These are phyloP conservation scores for Prunella vulgaris DNA, from an alignment of 257 asterid species.

Conservation along the genomic window DNA sequence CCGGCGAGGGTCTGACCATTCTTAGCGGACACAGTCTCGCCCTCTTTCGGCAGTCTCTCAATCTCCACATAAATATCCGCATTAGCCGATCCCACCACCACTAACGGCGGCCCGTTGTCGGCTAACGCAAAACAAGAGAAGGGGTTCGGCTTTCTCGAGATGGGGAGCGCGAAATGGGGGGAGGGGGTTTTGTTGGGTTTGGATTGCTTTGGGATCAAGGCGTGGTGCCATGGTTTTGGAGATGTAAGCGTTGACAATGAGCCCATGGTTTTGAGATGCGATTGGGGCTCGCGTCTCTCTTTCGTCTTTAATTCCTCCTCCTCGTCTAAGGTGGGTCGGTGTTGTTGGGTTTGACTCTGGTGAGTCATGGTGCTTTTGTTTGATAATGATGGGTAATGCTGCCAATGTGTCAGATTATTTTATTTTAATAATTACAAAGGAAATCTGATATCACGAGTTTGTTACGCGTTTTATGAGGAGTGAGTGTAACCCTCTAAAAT, in stretches of 20 bases:
- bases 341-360: slow-evolving; percentile 12
- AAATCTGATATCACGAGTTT: not conserved
- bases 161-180: slow-evolving; percentile 24
- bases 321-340: not conserved
- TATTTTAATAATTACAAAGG: not conserved
- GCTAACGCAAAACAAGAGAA: slow-evolving; percentile 38
- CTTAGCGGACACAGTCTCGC: slow-evolving; percentile 81
- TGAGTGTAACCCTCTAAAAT: too few relatives aligned
- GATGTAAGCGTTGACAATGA: slow-evolving; percentile 39
- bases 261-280: slow-evolving; percentile 25
- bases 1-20: slow-evolving; percentile 84
- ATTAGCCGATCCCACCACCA: slow-evolving; percentile 97
- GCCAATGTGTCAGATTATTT: not conserved
- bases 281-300: not conserved
- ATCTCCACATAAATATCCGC: slow-evolving; percentile 90
- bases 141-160: slow-evolving; percentile 35
- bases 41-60: slow-evolving; percentile 75
- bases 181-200: slow-evolving; percentile 16
- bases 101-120: slow-evolving; percentile 54
- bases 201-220: slow-evolving; percentile 17
- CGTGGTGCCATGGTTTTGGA: slow-evolving; percentile 37
- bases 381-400: not conserved
- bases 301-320: not conserved
- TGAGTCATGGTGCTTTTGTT: slow-evolving; percentile 11
- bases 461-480: not conserved